Evolutionary conservation across 495 filamentous ascomycete species (phyloP).

Genomic region (Trypethelium eluteriae): DNA sequence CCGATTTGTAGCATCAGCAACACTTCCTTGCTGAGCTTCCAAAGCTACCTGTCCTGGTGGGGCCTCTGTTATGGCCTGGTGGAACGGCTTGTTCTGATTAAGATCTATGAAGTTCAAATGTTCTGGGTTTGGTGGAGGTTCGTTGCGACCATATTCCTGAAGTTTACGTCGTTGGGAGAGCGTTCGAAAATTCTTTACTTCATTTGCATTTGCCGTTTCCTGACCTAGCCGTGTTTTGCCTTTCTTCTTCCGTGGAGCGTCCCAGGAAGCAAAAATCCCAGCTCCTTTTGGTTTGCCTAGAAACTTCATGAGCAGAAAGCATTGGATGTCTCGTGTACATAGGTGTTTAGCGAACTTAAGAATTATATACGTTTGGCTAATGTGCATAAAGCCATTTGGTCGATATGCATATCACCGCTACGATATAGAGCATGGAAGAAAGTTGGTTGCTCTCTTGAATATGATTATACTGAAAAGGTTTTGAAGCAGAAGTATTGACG

Average conservation of each 20-base stretch:
- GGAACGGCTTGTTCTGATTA: conserved; percentile 1
- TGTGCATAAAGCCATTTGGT: neutral
- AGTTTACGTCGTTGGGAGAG: conserved; percentile 15
- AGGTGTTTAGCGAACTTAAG: neutral
- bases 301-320: neutral
- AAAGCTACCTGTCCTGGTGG: neutral
- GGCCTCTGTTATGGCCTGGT: neutral
- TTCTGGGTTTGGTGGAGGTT: conserved; percentile 19
- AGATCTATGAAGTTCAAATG: conserved; percentile 18
- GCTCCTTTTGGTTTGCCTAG: neutral
- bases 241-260: conserved; percentile 4
- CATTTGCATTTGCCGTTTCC: conserved; percentile 15
- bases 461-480: neutral
- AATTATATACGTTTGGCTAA: neutral
- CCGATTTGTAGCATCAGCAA: neutral
- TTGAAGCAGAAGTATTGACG: neutral
- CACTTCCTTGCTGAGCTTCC: neutral
- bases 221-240: conserved; percentile 12
- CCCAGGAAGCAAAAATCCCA: neutral
- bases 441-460: no score
- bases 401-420: no score
- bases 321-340: neutral
- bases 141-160: conserved; percentile 19
- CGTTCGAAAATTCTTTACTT: conserved; percentile 11
- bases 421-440: no score